Evolutionary conservation across 305 asterid species (phyloP), one percentile per base, ranked within the genome.

Genomic region (Fraxinus angustifolia): DNA sequence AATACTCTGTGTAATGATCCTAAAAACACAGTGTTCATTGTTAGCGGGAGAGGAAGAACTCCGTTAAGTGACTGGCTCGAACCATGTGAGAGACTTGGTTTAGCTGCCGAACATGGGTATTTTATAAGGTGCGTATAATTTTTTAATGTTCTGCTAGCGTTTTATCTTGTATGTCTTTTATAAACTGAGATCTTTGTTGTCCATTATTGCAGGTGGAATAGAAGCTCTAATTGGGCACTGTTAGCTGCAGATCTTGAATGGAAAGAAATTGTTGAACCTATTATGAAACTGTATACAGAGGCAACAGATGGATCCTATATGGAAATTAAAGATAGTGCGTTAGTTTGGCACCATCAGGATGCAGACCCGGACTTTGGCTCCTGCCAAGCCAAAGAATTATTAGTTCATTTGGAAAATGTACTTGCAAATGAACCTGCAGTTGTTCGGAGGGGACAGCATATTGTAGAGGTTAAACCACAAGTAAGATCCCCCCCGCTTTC

Each of bases 381-480:
- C 79, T 93, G 97, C 87, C 97, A 93, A 84, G 90, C 97, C 33
- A 93, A 91, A 88, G 98, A 93, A 85, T 85, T 93, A 67, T 80
- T 93, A 86, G 92, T 82, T 85, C 98, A 93, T 88, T 77, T 94
- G 85, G 98, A 94, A 86, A 92, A 78, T 83, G 98, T 94, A 14
- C 93, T 94, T 80, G 87, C 96, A 74, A 94, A 94, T 84, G 98
- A 92, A 87, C 98, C 98, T 60, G 98, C 93, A 19, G 98, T 92
- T 80, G 98, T 91, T 62, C 90, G 86, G 84, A 91, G 98, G 86
- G 98, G 98, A 74, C 98, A 92, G 80, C 94, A 93, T 65, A 93
- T 93, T 77, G 96, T 93, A 4, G 98, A 93, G 92, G 98, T 92
- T 21, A 94, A 94, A 84, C 98, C 98, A 21, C 98, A 92, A 81